Percentiles rank a stretch among this genome's conserved stretches.
Conservation (phyloP, 140 eudicot species). For the Erigeron philadelphicus region DNA sequence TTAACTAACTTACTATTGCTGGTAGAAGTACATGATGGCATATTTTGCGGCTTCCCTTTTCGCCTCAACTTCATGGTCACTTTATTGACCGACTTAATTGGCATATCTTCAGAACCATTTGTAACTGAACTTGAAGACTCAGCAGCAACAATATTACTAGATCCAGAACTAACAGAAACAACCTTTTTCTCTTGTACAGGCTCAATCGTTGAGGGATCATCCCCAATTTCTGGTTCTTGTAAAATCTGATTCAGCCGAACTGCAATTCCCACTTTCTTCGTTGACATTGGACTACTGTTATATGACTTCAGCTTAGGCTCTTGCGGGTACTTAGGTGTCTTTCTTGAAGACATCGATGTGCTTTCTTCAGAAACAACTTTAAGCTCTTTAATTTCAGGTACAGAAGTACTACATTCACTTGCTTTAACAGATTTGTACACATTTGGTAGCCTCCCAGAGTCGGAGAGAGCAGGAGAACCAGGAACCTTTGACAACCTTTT, state of each 20-base stretch:
- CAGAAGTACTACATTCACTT: constrained; percentile 32
- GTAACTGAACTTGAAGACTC: neutral
- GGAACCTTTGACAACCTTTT: constrained; percentile 34
- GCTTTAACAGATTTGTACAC: constrained; percentile 37
- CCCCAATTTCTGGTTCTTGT: constrained; percentile 29
- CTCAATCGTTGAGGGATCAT: constrained; percentile 17
- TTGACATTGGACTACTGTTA: constrained; percentile 5
- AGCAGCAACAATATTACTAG: neutral
- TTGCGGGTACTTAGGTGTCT: constrained; percentile 25
- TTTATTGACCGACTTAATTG: constrained; percentile 32
- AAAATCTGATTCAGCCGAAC: constrained; percentile 18
- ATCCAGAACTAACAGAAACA: neutral
- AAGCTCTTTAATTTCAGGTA: constrained; percentile 33
- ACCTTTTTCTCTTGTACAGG: constrained; percentile 21
- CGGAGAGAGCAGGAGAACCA: constrained; percentile 60
- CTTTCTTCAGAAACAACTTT: constrained; percentile 40
- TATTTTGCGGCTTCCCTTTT: constrained; percentile 38
- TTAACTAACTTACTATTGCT: constrained; percentile 41
- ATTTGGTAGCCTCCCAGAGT: constrained; percentile 42
- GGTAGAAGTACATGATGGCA: constrained; percentile 26
- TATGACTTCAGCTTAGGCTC: constrained; percentile 33
- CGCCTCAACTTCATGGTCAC: constrained; percentile 34
- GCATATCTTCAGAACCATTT: constrained; percentile 27
- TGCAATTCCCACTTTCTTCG: constrained; percentile 18
- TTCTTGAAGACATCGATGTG: constrained; percentile 37